Evolutionary conservation across 139 green algal genomes (phyloP).

Genomic region (Ostreobium quekettii): DNA sequence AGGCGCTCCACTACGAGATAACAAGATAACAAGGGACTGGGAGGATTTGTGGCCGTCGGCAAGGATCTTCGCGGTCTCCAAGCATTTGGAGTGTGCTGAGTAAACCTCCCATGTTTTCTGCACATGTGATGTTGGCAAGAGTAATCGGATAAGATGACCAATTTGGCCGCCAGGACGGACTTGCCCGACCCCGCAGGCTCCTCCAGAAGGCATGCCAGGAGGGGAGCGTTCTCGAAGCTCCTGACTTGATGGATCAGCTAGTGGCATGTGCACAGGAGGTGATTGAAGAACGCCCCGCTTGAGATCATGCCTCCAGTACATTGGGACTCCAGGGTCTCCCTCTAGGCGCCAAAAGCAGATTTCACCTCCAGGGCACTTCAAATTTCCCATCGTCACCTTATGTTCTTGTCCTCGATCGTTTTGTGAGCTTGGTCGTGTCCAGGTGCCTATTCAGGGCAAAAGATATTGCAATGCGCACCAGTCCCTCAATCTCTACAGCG

Average conservation of each 20-base stretch:
- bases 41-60: conserved; percentile 91
- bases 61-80: conserved; percentile 74
- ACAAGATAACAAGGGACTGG: conserved; percentile 81
- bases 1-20: conserved; percentile 98
- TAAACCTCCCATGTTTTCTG: conserved; percentile 84
- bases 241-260: conserved; percentile 49
- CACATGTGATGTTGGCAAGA: conserved; percentile 83
- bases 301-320: conserved; percentile 84
- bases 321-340: conserved; percentile 75
- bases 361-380: conserved; percentile 84
- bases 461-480: conserved; percentile 83
- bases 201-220: conserved; percentile 84
- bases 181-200: conserved; percentile 82
- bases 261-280: conserved; percentile 58
- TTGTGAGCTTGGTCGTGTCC: conserved; percentile 81
- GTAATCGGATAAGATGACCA: conserved; percentile 77
- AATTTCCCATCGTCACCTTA: conserved; percentile 89
- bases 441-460: conserved; percentile 94
- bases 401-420: conserved; percentile 84
- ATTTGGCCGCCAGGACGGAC: conserved; percentile 82
- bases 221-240: conserved; percentile 69
- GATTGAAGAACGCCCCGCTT: conserved; percentile 61
- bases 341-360: conserved; percentile 87
- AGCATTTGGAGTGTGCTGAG: conserved; percentile 66
- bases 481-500: conserved; percentile 91